phyloP scores from a whole-genome alignment of 108 stramenopile species.

The Conticribra guillardii region DNA sequence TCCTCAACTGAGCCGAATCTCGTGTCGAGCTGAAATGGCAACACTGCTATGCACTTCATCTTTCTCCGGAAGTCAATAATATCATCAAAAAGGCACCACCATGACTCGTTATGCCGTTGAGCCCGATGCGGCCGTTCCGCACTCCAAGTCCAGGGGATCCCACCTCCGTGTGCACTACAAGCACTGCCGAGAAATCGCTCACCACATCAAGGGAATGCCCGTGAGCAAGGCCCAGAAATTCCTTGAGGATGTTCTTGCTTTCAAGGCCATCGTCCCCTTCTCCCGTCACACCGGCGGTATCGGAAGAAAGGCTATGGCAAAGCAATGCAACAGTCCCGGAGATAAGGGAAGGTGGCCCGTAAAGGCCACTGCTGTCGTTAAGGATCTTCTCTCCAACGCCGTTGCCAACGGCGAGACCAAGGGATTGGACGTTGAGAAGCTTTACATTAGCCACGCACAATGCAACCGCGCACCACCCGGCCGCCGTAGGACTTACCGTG shows the following conservation, averaged over 20 bases:
- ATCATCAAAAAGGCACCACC: too few species aligned
- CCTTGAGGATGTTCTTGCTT: slow-evolving; percentile 93
- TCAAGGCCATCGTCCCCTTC: slow-evolving; percentile 97
- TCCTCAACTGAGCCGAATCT: too few species aligned
- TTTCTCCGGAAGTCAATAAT: too few species aligned
- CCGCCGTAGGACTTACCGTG: slow-evolving; percentile 98
- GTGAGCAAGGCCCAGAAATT: slow-evolving; percentile 87
- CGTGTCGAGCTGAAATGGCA: too few species aligned
- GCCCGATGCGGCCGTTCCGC: slow-evolving; percentile 80
- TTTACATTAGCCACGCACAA: slow-evolving; percentile 94
- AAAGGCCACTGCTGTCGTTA: slow-evolving; percentile 96
- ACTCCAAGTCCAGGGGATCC: slow-evolving; percentile 93
- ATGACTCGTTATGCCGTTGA: slow-evolving; percentile 88
- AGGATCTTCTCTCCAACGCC: slow-evolving; percentile 94
- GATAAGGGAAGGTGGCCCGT: slow-evolving; percentile 97
- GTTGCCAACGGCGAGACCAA: slow-evolving; percentile 98
- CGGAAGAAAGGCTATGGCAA: slow-evolving; percentile 95
- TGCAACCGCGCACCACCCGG: slow-evolving; percentile 96
- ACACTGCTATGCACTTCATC: too few species aligned
- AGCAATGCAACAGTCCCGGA: slow-evolving; percentile 92
- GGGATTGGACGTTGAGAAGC: slow-evolving; percentile 87
- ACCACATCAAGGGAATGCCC: slow-evolving; percentile 95
- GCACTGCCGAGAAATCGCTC: slow-evolving; percentile 97
- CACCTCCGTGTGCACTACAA: slow-evolving; percentile 99
- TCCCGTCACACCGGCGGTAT: slow-evolving; percentile 97